Evolutionary conservation across 768 basidiomycete genomes (phyloP).

Genomic region (Vararia minispora): DNA sequence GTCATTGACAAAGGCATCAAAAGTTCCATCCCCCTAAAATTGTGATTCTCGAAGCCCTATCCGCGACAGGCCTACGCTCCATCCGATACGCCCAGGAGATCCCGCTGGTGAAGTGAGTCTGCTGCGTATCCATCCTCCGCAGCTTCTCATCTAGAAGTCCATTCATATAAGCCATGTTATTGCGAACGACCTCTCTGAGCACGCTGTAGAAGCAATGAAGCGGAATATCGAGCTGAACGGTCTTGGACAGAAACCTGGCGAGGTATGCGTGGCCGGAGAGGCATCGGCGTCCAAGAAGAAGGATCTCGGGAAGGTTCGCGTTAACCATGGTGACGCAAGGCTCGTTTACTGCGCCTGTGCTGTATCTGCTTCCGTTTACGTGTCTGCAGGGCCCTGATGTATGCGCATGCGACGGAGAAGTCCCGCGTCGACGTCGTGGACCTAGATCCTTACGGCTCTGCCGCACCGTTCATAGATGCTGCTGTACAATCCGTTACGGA

Average conservation of each 20-base stretch:
- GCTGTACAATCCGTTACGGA: conserved; percentile 84
- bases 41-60: conserved; percentile 83
- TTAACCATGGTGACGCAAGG: conserved; percentile 96
- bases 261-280: conserved; percentile 5
- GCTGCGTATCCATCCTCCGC: background rate
- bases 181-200: conserved; percentile 84
- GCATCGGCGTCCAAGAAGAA: conserved; percentile 3
- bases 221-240: conserved; percentile 79
- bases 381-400: conserved; percentile 68
- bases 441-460: conserved; percentile 95
- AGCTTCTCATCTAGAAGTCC: background rate
- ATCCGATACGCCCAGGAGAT: conserved; percentile 98
- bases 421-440: conserved; percentile 89
- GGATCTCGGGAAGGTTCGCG: conserved; percentile 46
- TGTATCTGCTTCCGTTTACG: background rate
- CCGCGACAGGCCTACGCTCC: conserved; percentile 89
- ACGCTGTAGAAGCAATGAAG: conserved; percentile 77
- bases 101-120: conserved; percentile 68
- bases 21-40: conserved; percentile 56
- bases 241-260: conserved; percentile 30
- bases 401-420: conserved; percentile 65
- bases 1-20: conserved; percentile 4
- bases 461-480: conserved; percentile 92
- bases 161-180: conserved; percentile 59
- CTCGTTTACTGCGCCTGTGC: no score